Evolutionary conservation across 257 asterid genomes (phyloP), one percentile per base, ranked within the genome.

Genomic region (Solanum medicagineum): DNA sequence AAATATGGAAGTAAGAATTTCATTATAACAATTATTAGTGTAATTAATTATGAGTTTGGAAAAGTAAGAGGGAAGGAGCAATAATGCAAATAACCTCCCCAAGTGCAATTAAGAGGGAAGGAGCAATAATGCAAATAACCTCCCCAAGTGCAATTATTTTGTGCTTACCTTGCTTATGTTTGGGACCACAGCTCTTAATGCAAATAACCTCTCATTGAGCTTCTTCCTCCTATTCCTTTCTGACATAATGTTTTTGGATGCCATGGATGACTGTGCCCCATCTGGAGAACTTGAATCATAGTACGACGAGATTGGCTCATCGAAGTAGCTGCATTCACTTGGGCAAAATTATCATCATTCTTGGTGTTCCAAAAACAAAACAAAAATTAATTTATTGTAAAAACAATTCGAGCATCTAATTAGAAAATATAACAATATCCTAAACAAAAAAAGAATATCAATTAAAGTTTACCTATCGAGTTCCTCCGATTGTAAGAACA

Each of bases 241-340:
- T 1, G 97, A 94, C 3, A 89, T 91, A 63, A 93, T 93, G 91
- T 94, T 94, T 91, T 91, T 95, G 1, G 98, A 95, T 2, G 93
- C 90, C 81, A 87, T 1, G 19, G 91, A 86, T 4, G 95, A 88
- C 53, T 87, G 92, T 14, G 85, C 86, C 22, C 96, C 94, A 24
- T 95, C 98, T 0, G 96, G 95, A 1, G 96, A 94, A 85, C 97
- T 94, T 62, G 98, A 94, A 85, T 95, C 98, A 53, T 88, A 95
- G 47, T 90, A 91, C 9, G 86, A 83, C 6, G 96, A 90, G 15
- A 92, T 80, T 5, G 92, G 73, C 70, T 92, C 95, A 4, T 95
- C 97, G 26, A 93, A 85, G 10, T 87, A 91, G 70, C 97, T 32
- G 65, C 13, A 62, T 29, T 70, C 40, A 66, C n/a, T n/a, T 5